These are phyloP conservation scores for Plicaturopsis crispa DNA, from an alignment of 768 basidiomycete species.

Conservation along the genomic window DNA sequence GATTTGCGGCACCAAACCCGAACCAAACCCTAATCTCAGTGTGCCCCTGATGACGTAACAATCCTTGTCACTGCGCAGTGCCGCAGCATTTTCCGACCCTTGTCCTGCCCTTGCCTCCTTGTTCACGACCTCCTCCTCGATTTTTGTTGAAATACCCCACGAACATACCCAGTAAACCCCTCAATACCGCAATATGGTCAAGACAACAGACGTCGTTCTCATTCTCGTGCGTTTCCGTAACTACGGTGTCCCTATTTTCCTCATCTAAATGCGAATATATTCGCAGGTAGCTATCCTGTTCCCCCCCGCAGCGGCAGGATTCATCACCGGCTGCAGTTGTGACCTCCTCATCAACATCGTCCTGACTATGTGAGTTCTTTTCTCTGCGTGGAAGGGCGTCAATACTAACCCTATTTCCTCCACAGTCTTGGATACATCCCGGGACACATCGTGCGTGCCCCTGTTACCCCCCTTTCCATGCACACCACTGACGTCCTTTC, in stretches of 20 bases:
- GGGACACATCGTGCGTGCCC: conserved; percentile 38
- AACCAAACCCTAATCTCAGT: no score
- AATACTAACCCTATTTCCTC: conserved; percentile 3
- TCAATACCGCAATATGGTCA: conserved; percentile 27
- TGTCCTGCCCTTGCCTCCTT: no score
- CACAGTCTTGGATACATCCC: conserved; percentile 71
- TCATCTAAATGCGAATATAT: neutral
- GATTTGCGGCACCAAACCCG: no score
- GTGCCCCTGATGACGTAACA: no score
- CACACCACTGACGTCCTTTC: neutral
- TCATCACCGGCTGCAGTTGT: conserved; percentile 78
- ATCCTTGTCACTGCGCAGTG: no score
- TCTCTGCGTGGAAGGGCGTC: neutral
- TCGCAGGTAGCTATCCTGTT: conserved; percentile 69
- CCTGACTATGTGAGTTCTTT: conserved; percentile 58
- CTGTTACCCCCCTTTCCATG: neutral
- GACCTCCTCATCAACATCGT: conserved; percentile 82
- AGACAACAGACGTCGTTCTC: conserved; percentile 68
- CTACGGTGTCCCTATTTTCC: neutral
- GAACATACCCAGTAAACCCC: conserved; percentile 1
- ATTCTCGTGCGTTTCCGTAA: conserved; percentile 49
- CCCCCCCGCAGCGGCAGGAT: conserved; percentile 72
- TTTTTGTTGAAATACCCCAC: no score
- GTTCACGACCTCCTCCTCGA: no score
- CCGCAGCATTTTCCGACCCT: no score